Base-by-base conservation (phyloP, 129 eudicot genomes). In the Centrapalus pauciflorus region DNA sequence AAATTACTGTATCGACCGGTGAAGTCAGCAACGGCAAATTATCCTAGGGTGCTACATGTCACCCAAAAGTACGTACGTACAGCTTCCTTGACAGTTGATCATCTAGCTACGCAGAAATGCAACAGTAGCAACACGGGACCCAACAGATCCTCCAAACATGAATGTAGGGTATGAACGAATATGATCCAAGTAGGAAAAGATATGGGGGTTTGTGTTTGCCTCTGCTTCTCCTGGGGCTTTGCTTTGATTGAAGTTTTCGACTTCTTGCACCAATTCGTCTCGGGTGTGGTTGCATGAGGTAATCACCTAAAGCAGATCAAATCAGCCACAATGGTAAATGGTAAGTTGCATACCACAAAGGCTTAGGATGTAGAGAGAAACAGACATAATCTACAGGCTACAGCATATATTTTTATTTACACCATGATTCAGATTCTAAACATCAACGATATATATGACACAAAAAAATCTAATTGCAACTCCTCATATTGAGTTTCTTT, bases 101-200 rank as follows among this genome's bases (percentile, higher is more conserved):
- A 25, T 54, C 82, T 74, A 85, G 73, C 76, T 89, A 46, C 97
- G 85, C 45, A 84, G 72, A 84, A 94, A 94, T 23, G 95, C 99
- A 29, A 94, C 97, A 0, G 99, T 89, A 12, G 95, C 96, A 52
- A 94, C 97, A 30, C 99, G 97, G 0, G 99, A 82, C 34, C 99
- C 99, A 12, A 85, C 94, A 19, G 94, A 76, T 63, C 99, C 99
- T 61, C 99, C 99, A 64, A 94, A 94, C 95, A 69, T 82, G 67
- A 94, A 94, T 26, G 99, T 94, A 5, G 99, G 99, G 69, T 89
- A 94, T 5, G 93, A 56, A 20, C 99, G 95, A 37, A 94, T 76
- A 56, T 94, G 99, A 64, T 94, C 99, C 57, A 89, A 34, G 69
- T 89, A 89, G 48, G 82, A 77, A 79, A 94, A 89, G 28, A 67